Percentiles rank a stretch among this genome's conserved stretches.
phyloP scores from a whole-genome alignment of 305 asterid species.

The Fraxinus sp. region DNA sequence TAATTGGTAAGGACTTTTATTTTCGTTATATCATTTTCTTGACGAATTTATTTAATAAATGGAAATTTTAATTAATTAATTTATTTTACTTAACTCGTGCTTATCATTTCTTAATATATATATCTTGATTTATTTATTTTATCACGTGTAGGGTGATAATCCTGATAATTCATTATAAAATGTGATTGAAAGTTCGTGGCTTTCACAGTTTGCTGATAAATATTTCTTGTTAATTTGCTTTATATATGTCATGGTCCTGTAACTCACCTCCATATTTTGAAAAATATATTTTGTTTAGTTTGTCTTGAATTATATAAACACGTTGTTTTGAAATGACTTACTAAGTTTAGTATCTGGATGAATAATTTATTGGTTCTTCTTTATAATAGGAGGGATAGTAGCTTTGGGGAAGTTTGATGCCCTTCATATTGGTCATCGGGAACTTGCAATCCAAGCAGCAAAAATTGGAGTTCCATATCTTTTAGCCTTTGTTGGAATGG shows the following conservation, averaged over 20 bases:
- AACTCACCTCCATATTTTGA: neutral
- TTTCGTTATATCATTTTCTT: neutral
- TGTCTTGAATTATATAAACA: neutral
- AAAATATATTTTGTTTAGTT: neutral
- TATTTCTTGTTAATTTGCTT: neutral
- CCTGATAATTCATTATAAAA: neutral
- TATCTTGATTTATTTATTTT: neutral
- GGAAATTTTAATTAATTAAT: neutral
- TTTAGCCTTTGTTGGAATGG: constrained; percentile 88
- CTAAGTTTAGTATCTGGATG: constrained; percentile 13
- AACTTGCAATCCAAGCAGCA: constrained; percentile 92
- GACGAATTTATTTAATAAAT: neutral
- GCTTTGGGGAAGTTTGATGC: constrained; percentile 98
- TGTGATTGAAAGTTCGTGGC: neutral
- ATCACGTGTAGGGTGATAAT: neutral
- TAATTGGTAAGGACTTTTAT: neutral
- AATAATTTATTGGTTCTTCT: constrained; percentile 18
- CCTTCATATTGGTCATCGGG: constrained; percentile 96
- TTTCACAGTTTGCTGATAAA: neutral
- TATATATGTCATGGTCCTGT: neutral
- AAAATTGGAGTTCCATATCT: constrained; percentile 78
- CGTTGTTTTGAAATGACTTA: neutral
- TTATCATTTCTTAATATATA: neutral
- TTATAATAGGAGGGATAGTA: constrained; percentile 73
- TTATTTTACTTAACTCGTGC: neutral